A percentile compares a stretch with the other conserved stretches of the same genome.
Evolutionary conservation across 805 yeast species (phyloP).

Genomic region (Nakazawaea ishiwadae): DNA sequence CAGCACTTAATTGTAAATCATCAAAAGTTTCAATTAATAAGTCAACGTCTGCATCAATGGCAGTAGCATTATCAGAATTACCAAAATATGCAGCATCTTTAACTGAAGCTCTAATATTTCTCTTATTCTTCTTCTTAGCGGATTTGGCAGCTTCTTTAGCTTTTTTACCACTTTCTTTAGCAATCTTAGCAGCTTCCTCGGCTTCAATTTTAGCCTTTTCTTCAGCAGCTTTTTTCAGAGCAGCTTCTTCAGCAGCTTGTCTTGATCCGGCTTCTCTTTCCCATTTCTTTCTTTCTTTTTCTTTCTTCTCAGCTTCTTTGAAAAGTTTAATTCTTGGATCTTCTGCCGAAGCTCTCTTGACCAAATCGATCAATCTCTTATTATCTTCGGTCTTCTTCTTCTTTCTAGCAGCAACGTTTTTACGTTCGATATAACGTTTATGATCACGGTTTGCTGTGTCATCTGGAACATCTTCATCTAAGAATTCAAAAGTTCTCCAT

Average conservation of each 20-base stretch:
- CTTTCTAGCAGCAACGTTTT: constrained; percentile 93
- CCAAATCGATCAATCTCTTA: constrained; percentile 78
- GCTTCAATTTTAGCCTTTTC: constrained; percentile 75
- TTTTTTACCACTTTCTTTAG: constrained; percentile 62
- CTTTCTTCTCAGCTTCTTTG: constrained; percentile 92
- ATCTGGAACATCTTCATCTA: constrained; percentile 99
- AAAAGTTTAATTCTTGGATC: constrained; percentile 94
- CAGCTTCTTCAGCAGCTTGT: constrained; percentile 91
- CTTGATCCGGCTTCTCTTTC: constrained; percentile 97
- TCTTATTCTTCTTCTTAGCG: constrained; percentile 97
- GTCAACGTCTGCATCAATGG: constrained; percentile 76
- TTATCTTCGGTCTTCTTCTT: constrained; percentile 97
- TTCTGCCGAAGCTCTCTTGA: constrained; percentile 81
- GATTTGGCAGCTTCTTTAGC: constrained; percentile 95
- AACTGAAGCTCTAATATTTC: constrained; percentile 73
- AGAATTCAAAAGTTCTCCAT: constrained; percentile 97
- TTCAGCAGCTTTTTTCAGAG: constrained; percentile 82
- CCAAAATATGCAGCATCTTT: constrained; percentile 86
- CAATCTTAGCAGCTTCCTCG: constrained; percentile 61
- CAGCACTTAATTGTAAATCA: constrained; percentile 71
- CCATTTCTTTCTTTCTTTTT: constrained; percentile 94
- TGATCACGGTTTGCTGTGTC: constrained; percentile 99
- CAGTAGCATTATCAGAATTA: constrained; percentile 60
- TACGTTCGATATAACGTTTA: constrained; percentile 97
- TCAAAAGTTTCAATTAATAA: constrained; percentile 73